Conservation (phyloP, 2,329 filamentous ascomycete genomes). For the Diaporthe nobilis region DNA sequence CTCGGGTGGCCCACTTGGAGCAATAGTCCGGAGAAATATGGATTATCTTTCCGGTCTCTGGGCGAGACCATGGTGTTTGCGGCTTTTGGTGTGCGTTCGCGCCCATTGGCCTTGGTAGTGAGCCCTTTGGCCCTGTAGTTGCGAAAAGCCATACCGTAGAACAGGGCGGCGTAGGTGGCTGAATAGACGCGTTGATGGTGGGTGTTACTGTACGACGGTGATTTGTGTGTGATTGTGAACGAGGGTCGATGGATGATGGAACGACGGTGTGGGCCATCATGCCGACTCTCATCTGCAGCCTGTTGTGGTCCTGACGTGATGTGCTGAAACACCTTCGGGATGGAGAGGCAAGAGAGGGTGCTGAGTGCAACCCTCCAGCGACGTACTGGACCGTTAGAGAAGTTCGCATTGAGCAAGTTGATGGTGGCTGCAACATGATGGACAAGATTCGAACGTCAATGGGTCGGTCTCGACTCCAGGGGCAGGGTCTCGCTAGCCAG, state of each 20-base stretch:
- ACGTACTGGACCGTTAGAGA: not conserved
- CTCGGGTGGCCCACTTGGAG: conserved; percentile 13
- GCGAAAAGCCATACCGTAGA: not conserved
- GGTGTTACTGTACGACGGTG: not conserved
- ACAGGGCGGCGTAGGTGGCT: not conserved
- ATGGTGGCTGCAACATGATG: not conserved
- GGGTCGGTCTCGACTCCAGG: not conserved
- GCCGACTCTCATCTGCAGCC: not conserved
- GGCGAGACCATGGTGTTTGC: not conserved
- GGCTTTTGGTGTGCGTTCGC: not conserved
- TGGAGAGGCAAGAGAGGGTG: not conserved
- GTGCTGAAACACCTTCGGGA: not conserved
- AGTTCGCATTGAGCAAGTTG: not conserved
- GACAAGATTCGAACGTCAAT: not conserved
- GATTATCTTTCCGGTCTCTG: not conserved
- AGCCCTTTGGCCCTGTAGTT: not conserved
- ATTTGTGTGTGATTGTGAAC: not conserved
- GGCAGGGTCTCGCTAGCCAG: not conserved
- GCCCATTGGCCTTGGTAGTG: not conserved
- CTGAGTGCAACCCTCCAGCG: not conserved
- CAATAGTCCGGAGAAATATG: not conserved
- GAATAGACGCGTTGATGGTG: not conserved
- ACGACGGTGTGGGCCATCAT: not conserved
- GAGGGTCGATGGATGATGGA: not conserved
- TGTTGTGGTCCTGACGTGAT: not conserved